Conservation (phyloP, 2,329 filamentous ascomycete genomes). For the Aureobasidium sp. region DNA sequence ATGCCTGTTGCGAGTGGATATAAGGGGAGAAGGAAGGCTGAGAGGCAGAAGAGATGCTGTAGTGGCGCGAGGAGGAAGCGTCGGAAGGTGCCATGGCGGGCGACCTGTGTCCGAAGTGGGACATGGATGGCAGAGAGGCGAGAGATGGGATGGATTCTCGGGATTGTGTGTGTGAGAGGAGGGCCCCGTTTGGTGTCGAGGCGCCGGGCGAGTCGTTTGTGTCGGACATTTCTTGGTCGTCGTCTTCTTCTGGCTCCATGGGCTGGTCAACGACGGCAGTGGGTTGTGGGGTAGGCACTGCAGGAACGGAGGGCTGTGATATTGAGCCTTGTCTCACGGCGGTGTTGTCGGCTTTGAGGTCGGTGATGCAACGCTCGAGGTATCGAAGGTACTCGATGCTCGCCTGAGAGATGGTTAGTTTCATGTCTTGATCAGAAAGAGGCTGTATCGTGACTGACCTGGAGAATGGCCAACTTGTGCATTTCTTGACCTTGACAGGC, state of each 20-base stretch:
- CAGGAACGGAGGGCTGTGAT: neutral
- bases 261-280: neutral
- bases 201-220: slow-evolving; percentile 16
- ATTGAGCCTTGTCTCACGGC: slow-evolving; percentile 4
- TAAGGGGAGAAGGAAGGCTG: slow-evolving; percentile 28
- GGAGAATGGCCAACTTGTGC: slow-evolving; percentile 93
- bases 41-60: slow-evolving; percentile 35
- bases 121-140: slow-evolving; percentile 8
- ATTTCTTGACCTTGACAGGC: slow-evolving; percentile 91
- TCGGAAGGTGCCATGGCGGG: slow-evolving; percentile 33
- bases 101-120: slow-evolving; percentile 25
- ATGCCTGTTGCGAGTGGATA: slow-evolving; percentile 45
- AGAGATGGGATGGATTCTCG: slow-evolving; percentile 14
- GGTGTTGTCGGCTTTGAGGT: slow-evolving; percentile 58
- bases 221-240: slow-evolving; percentile 35
- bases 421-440: neutral
- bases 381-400: slow-evolving; percentile 96
- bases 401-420: slow-evolving; percentile 49
- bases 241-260: slow-evolving; percentile 26
- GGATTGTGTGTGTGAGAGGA: slow-evolving; percentile 16
- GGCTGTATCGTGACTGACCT: slow-evolving; percentile 50
- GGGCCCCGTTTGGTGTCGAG: slow-evolving; percentile 19
- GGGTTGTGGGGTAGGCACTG: neutral
- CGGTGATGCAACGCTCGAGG: slow-evolving; percentile 76
- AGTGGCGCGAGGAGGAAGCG: slow-evolving; percentile 31